phyloP scores from a whole-genome alignment of 2,329 filamentous ascomycete species.

The Onygena corvina region DNA sequence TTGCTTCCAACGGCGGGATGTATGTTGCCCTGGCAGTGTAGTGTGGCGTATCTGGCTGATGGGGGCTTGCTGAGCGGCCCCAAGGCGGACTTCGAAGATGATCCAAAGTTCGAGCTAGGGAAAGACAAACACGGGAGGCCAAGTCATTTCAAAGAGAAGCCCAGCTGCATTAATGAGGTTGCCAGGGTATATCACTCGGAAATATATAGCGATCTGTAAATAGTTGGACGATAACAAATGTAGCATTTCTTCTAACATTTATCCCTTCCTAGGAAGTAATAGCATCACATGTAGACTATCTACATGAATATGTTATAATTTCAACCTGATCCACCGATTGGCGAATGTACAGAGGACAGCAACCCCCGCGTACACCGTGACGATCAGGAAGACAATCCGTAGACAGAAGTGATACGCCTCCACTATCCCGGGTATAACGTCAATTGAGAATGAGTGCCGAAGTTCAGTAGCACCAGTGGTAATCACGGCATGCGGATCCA shows the following conservation, averaged over 20 bases:
- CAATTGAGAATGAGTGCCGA: conserved; percentile 16
- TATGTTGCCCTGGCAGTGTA: conserved; percentile 6
- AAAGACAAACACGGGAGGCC: conserved; percentile 4
- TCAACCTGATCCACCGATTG: conserved; percentile 3
- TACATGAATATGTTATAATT: neutral
- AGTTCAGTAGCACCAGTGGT: conserved; percentile 22
- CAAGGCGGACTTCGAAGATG: neutral
- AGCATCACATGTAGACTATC: too few species aligned
- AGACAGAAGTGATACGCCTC: conserved; percentile 22
- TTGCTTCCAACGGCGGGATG: conserved; percentile 2
- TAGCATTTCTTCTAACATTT: neutral
- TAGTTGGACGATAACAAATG: neutral
- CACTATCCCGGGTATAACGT: conserved; percentile 19
- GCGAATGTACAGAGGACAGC: neutral
- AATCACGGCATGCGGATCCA: conserved; percentile 18
- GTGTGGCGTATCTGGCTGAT: conserved; percentile 2
- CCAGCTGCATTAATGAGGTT: neutral
- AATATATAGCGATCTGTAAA: too few species aligned
- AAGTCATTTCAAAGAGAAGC: neutral
- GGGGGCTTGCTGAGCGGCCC: conserved; percentile 5
- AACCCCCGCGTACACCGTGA: conserved; percentile 16
- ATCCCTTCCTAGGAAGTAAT: too few species aligned
- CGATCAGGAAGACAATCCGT: conserved; percentile 17
- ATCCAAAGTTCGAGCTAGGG: conserved; percentile 6
- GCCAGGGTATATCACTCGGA: too few species aligned